phyloP scores from a whole-genome alignment of 1,284 basidiomycete species.

The Heterobasidion irregulare region DNA sequence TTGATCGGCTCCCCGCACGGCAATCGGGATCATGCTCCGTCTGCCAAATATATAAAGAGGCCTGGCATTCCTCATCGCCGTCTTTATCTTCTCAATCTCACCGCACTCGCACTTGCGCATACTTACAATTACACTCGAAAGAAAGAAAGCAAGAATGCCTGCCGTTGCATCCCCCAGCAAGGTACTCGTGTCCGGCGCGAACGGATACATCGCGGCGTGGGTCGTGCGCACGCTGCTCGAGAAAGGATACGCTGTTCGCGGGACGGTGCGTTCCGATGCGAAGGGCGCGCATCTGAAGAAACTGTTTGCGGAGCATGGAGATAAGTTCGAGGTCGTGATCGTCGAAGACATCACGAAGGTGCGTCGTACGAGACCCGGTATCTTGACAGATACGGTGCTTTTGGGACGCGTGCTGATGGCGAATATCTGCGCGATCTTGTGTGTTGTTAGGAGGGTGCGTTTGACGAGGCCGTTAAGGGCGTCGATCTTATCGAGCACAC shows the following conservation, averaged over 20 bases:
- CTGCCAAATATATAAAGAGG: too few relatives aligned
- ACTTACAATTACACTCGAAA: too few relatives aligned
- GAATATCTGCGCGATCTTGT: neutral
- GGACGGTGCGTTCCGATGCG: constrained; percentile 41
- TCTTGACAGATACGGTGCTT: neutral
- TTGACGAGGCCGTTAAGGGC: constrained; percentile 62
- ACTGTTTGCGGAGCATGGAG: constrained; percentile 35
- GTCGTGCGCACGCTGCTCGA: constrained; percentile 29
- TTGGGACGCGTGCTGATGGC: neutral
- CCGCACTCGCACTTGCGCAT: too few relatives aligned
- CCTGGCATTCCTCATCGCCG: too few relatives aligned
- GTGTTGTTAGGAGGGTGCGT: constrained; percentile 45
- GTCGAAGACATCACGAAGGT: constrained; percentile 51
- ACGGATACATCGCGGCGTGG: constrained; percentile 34
- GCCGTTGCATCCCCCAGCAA: constrained; percentile 19
- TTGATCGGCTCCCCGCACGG: too few relatives aligned
- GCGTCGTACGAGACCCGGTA: constrained; percentile 1
- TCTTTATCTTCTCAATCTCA: too few relatives aligned
- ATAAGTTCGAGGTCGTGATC: constrained; percentile 40
- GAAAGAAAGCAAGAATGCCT: constrained; percentile 14
- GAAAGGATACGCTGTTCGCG: constrained; percentile 40
- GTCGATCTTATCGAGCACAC: constrained; percentile 56
- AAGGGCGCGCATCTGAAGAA: constrained; percentile 43
- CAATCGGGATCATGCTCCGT: too few relatives aligned
- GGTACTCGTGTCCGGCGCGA: constrained; percentile 31